Evolutionary conservation across 1,139 yeast genomes (phyloP), one percentile per base, ranked within the genome.

Genomic region (Sugiyamaella castrensis): DNA sequence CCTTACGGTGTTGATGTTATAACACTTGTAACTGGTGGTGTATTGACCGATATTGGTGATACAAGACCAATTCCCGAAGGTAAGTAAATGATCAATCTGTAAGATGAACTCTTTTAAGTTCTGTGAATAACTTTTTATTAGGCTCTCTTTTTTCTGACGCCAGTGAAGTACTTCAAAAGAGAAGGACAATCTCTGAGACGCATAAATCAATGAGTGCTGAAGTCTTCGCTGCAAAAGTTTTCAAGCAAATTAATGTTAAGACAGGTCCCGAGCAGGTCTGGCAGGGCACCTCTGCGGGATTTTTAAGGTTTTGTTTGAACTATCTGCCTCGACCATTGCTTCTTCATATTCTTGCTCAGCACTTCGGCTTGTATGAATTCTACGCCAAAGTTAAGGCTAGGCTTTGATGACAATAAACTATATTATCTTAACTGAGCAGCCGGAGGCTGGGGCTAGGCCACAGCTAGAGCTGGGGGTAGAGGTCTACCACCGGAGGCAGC

Each of bases 1-100:
- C 87, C 91, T 1, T 84, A 85, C 60, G 86, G 77, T 15, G 92
- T 87, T 15, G 73, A 79, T 47, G 94, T 87, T 1, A 72, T 87
- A 51, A 85, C 84, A 45, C 79, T 84, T 3, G 70, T 81, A 42
- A 84, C 94, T 5, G 88, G 84, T 36, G 87, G 82, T 34, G 87
- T 83, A 24, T 66, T 72, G 35, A 84, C 91, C 9, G 76, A 75
- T 44, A 80, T 83, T 54, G 81, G 77, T 0, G 84, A 80, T 56
- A 72, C 66, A 9, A 71, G 87, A 56, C 74, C 79, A 0, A 65
- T 84, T 37, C 86, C 88, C 1, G 67, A 67, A 29, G 69, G 24
- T 19, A 19, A 19, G 24, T 5, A 19, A 19, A 19, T 3, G 5
- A 19, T 19, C n/a, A n/a, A n/a, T n/a, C n/a, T n/a, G n/a, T n/a